Percentiles rank a stretch among this genome's conserved stretches.
These are phyloP conservation scores for Rostrohypoxylon terebratum DNA, from an alignment of 495 filamentous ascomycete genomes.

Conservation along the genomic window DNA sequence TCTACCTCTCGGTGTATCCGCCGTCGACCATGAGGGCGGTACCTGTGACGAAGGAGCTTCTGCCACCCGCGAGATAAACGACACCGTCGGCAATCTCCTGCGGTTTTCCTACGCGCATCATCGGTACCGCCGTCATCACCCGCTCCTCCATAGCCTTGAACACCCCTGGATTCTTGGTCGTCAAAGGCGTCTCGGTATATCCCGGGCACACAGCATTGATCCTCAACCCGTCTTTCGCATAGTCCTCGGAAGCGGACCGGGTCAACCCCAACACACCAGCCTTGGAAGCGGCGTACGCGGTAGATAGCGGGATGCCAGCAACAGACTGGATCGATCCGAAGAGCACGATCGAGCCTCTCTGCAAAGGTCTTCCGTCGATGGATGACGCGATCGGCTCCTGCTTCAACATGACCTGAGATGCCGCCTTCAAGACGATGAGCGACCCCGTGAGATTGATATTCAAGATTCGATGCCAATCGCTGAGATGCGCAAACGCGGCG, in stretches of 20 bases:
- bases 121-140: background rate
- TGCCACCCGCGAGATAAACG: background rate
- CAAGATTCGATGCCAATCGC: background rate
- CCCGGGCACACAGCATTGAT: background rate
- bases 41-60: background rate
- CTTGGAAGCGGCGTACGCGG: background rate
- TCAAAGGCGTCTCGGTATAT: background rate
- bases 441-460: background rate
- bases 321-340: background rate
- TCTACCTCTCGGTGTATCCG: background rate
- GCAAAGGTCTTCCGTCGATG: background rate
- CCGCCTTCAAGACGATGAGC: background rate
- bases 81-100: background rate
- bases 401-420: background rate
- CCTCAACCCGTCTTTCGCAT: background rate
- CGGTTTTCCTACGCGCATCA: background rate
- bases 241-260: background rate
- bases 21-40: background rate
- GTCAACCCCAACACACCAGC: background rate
- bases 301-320: background rate
- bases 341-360: background rate
- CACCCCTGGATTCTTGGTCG: background rate
- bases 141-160: background rate
- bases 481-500: background rate
- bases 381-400: background rate